Percentiles rank a stretch among this genome's conserved stretches.
Conservation (phyloP, 2,329 filamentous ascomycete species). For the Trichoderma semiorbis region DNA sequence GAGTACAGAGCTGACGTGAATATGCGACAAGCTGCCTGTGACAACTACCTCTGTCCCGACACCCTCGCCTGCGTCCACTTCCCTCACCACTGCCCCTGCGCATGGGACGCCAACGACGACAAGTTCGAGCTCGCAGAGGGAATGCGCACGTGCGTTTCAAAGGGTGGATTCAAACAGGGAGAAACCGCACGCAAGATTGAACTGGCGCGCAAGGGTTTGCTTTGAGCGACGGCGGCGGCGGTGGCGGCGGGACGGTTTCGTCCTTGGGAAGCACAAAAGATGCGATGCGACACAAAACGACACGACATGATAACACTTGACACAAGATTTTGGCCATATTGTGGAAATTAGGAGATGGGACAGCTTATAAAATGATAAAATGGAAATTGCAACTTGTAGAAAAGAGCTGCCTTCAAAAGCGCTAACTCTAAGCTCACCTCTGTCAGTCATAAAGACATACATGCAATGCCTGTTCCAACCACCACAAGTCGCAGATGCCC, state of each 20-base stretch:
- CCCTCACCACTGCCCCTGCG: constrained; percentile 94
- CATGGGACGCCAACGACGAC: constrained; percentile 72
- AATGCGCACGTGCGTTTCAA: constrained; percentile 68
- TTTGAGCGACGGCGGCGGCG: constrained; percentile 41
- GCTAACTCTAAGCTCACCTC: neutral
- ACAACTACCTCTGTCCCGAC: constrained; percentile 90
- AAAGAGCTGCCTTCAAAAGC: neutral
- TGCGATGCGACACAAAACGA: neutral
- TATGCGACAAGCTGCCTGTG: constrained; percentile 66
- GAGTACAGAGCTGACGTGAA: neutral
- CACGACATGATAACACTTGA: neutral
- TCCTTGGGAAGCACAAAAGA: neutral
- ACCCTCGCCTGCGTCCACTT: constrained; percentile 94
- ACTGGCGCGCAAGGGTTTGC: constrained; percentile 71
- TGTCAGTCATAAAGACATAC: neutral
- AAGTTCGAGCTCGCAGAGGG: constrained; percentile 74
- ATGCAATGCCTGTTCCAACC: neutral
- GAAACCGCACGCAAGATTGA: constrained; percentile 75
- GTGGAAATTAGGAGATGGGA: neutral
- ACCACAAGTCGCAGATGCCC: neutral
- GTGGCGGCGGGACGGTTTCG: neutral
- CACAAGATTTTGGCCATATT: neutral
- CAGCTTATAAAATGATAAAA: neutral
- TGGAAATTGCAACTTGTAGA: neutral
- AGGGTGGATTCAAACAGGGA: constrained; percentile 68